These are phyloP conservation scores for Calendula officinalis DNA, from an alignment of 129 eudicot genomes.

Conservation along the genomic window DNA sequence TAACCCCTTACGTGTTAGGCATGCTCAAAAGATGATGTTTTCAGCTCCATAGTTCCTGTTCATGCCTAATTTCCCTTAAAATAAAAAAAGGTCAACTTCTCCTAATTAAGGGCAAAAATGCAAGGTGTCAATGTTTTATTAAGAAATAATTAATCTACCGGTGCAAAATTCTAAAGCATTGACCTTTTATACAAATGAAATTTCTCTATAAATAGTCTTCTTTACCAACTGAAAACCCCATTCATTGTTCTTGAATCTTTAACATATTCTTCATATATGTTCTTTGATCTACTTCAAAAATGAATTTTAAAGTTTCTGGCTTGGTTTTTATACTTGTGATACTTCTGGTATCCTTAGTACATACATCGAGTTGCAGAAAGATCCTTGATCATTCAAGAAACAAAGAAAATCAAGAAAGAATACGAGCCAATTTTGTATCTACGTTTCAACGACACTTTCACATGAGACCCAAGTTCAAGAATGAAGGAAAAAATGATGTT, in stretches of 20 bases:
- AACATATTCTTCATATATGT: slow-evolving; percentile 6
- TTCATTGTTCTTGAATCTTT: slow-evolving; percentile 9
- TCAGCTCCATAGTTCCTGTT: slow-evolving; percentile 19
- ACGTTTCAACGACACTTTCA: slow-evolving; percentile 42
- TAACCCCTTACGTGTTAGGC: slow-evolving; percentile 16
- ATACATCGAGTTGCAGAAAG: slow-evolving; percentile 44
- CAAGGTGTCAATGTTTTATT: slow-evolving; percentile 10
- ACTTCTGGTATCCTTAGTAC: slow-evolving; percentile 24
- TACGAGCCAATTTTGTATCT: slow-evolving; percentile 41
- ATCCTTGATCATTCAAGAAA: slow-evolving; percentile 26
- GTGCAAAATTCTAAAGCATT: slow-evolving; percentile 11
- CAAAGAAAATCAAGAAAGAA: slow-evolving; percentile 33
- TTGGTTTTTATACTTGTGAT: slow-evolving; percentile 33
- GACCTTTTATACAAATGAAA: slow-evolving; percentile 24
- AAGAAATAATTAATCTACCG: slow-evolving; percentile 10
- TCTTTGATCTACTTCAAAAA: slow-evolving; percentile 13
- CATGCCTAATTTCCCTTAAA: slow-evolving; percentile 6
- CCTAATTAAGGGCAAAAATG: slow-evolving; percentile 6
- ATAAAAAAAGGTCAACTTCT: background rate
- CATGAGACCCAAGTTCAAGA: slow-evolving; percentile 36
- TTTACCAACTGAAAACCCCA: slow-evolving; percentile 17
- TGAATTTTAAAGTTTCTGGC: slow-evolving; percentile 35
- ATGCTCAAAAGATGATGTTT: slow-evolving; percentile 25
- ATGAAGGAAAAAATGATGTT: slow-evolving; percentile 2
- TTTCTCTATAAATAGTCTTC: slow-evolving; percentile 32